Percentiles rank a stretch among this genome's conserved stretches.
Evolutionary conservation across 192 early-diverging fungal species (phyloP).

Genomic region (Kappamyces sp.): DNA sequence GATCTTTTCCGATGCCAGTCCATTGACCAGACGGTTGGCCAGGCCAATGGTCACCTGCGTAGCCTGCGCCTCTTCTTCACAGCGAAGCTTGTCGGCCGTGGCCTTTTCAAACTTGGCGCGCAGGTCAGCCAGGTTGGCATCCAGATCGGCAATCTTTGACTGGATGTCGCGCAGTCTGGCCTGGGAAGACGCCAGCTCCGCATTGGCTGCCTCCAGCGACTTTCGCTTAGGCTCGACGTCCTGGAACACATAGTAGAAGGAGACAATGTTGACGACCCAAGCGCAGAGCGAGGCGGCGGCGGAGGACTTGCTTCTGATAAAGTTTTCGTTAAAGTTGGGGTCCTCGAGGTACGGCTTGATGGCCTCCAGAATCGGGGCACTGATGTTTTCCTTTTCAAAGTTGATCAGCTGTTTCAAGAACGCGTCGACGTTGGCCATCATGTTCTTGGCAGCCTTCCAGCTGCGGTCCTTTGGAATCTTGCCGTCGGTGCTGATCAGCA

Average conservation of each 20-base stretch:
- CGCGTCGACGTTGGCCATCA: constrained; percentile 66
- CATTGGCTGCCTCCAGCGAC: constrained; percentile 50
- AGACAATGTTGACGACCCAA: constrained; percentile 60
- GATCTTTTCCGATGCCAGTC: constrained; percentile 61
- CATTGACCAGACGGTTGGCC: constrained; percentile 58
- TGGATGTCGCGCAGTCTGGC: constrained; percentile 51
- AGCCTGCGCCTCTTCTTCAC: constrained; percentile 58
- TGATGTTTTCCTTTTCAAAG: constrained; percentile 62
- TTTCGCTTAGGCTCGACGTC: constrained; percentile 62
- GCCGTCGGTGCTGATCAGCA: constrained; percentile 52
- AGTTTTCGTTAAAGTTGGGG: constrained; percentile 62
- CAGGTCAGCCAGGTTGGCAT: constrained; percentile 52
- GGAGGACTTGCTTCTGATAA: constrained; percentile 58
- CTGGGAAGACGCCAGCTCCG: constrained; percentile 48
- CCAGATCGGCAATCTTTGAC: constrained; percentile 54
- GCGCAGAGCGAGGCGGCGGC: constrained; percentile 60
- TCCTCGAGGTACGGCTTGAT: constrained; percentile 52
- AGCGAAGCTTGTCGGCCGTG: constrained; percentile 54
- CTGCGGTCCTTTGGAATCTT: constrained; percentile 61
- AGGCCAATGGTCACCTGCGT: constrained; percentile 60
- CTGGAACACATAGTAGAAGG: constrained; percentile 56
- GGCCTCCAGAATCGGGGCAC: constrained; percentile 53
- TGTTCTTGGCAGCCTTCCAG: constrained; percentile 62
- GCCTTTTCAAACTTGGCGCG: constrained; percentile 62
- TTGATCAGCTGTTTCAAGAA: constrained; percentile 54